These are phyloP conservation scores for Seiridium cupressi DNA, from an alignment of 2,329 filamentous ascomycete species.

Conservation along the genomic window DNA sequence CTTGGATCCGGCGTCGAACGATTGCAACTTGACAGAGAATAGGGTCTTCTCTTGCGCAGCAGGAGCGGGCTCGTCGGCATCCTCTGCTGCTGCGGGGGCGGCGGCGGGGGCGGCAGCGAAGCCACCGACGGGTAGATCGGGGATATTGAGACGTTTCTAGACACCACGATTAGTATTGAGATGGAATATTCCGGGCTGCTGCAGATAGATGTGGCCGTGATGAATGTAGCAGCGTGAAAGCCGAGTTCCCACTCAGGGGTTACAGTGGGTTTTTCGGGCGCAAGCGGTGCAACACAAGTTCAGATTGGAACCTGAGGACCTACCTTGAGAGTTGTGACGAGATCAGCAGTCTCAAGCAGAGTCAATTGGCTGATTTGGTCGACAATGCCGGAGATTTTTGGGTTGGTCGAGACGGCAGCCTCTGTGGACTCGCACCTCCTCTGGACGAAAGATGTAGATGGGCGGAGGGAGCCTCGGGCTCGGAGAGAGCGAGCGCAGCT, in stretches of 20 bases:
- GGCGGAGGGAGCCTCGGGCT: slow-evolving; percentile 42
- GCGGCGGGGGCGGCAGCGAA: slow-evolving; percentile 72
- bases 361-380: slow-evolving; percentile 99
- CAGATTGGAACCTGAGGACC: neutral
- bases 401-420: slow-evolving; percentile 64
- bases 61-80: slow-evolving; percentile 84
- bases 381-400: slow-evolving; percentile 93
- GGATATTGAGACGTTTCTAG: slow-evolving; percentile 92
- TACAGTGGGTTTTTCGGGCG: too few species aligned
- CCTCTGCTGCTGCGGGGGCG: slow-evolving; percentile 65
- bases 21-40: slow-evolving; percentile 92
- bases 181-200: neutral
- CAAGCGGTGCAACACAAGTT: neutral
- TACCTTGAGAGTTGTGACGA: slow-evolving; percentile 95
- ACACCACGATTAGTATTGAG: slow-evolving; percentile 11
- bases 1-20: slow-evolving; percentile 85
- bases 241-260: too few species aligned
- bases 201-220: too few species aligned
- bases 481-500: slow-evolving; percentile 64
- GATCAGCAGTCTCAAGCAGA: slow-evolving; percentile 92
- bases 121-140: slow-evolving; percentile 91
- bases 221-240: too few species aligned
- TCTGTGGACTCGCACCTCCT: slow-evolving; percentile 90
- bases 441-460: slow-evolving; percentile 44
- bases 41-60: slow-evolving; percentile 93